These are phyloP conservation scores for Ascochyta koolunga DNA, from an alignment of 2,329 filamentous ascomycete species.

Conservation along the genomic window DNA sequence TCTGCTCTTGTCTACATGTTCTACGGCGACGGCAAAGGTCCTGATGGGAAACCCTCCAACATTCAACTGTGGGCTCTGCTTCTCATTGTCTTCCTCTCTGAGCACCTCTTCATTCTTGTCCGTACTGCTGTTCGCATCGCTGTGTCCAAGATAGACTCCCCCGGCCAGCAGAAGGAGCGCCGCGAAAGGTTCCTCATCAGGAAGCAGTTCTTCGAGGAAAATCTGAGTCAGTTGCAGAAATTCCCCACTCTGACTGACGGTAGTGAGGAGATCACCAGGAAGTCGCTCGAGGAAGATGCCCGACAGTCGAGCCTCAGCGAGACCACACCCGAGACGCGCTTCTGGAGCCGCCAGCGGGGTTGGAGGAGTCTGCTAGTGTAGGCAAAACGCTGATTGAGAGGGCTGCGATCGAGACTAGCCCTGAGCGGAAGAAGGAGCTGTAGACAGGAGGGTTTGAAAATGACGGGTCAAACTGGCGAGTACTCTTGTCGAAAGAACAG, in stretches of 20 bases:
- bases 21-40: constrained; percentile 69
- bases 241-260: constrained; percentile 51
- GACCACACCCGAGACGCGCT: constrained; percentile 54
- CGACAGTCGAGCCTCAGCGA: constrained; percentile 48
- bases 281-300: constrained; percentile 66
- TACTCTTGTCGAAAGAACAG: too few relatives aligned
- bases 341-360: constrained; percentile 59
- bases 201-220: constrained; percentile 78
- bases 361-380: constrained; percentile 59
- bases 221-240: constrained; percentile 62
- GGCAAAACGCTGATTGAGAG: constrained; percentile 58
- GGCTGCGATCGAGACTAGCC: constrained; percentile 33
- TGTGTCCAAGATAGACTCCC: constrained; percentile 81
- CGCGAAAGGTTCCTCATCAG: constrained; percentile 80
- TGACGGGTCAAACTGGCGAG: too few relatives aligned
- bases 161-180: constrained; percentile 83
- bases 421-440: constrained; percentile 49
- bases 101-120: constrained; percentile 85
- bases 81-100: constrained; percentile 80
- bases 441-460: neutral
- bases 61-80: constrained; percentile 83
- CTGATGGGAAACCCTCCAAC: constrained; percentile 68
- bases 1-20: constrained; percentile 91
- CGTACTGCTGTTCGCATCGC: constrained; percentile 74
- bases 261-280: constrained; percentile 66